Conservation (phyloP, 371 early-diverging fungal species). For the Lichtheimia ornata region DNA sequence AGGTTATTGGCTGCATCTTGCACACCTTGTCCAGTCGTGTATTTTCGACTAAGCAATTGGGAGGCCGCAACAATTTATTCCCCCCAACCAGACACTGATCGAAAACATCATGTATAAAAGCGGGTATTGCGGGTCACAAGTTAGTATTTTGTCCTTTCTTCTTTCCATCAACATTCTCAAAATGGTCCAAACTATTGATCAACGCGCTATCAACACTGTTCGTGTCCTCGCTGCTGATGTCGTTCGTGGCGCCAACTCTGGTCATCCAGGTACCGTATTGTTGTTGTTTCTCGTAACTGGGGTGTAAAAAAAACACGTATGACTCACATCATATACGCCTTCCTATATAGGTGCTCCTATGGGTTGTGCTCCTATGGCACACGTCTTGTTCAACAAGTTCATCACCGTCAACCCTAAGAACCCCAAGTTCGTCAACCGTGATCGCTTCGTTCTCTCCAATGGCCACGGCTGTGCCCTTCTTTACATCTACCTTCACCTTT, state of each 20-base stretch:
- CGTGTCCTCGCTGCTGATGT: conserved; percentile 93
- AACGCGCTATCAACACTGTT: conserved; percentile 87
- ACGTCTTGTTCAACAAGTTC: conserved; percentile 87
- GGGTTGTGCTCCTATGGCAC: conserved; percentile 98
- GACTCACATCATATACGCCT: background rate
- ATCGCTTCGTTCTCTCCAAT: conserved; percentile 99
- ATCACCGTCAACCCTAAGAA: conserved; percentile 86
- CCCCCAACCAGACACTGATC: conserved; percentile 3
- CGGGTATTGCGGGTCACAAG: background rate
- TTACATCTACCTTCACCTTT: conserved; percentile 91
- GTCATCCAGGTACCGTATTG: conserved; percentile 89
- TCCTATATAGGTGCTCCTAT: conserved; percentile 83
- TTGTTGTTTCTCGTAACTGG: background rate
- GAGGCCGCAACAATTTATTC: background rate
- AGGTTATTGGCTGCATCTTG: background rate
- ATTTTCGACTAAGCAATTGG: conserved; percentile 1
- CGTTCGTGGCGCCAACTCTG: conserved; percentile 94
- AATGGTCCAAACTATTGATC: conserved; percentile 63
- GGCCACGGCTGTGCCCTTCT: conserved; percentile 98
- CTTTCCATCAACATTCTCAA: conserved; percentile 19
- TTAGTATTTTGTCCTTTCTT: conserved; percentile 9
- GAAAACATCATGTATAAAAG: conserved; percentile 4
- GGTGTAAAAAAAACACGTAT: background rate
- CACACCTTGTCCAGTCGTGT: conserved; percentile 6
- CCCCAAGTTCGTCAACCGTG: conserved; percentile 90